phyloP scores from a whole-genome alignment of 1,284 basidiomycete species.

The Sporisorium graminicola region DNA sequence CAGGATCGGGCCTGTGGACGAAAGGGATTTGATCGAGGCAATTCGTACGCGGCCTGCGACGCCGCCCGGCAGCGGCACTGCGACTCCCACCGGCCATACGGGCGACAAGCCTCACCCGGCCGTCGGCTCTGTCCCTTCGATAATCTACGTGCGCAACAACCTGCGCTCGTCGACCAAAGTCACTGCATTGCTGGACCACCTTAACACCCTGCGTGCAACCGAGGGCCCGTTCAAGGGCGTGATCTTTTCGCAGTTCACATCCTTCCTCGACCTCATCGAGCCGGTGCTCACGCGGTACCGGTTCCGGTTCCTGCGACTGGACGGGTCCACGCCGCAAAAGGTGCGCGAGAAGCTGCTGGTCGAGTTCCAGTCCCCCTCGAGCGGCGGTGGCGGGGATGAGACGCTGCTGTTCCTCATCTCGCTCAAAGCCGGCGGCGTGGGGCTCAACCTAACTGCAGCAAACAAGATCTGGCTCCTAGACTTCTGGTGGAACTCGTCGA shows the following conservation, averaged over 20 bases:
- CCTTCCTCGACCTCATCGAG: slow-evolving; percentile 69
- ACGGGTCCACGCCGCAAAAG: slow-evolving; percentile 91
- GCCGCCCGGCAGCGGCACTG: neutral
- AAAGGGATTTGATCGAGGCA: slow-evolving; percentile 75
- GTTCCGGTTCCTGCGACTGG: slow-evolving; percentile 74
- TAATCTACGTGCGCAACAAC: slow-evolving; percentile 75
- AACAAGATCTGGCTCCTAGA: slow-evolving; percentile 67
- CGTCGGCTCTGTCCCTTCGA: neutral
- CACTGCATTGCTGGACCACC: slow-evolving; percentile 78
- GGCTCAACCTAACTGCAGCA: slow-evolving; percentile 71
- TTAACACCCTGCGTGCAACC: slow-evolving; percentile 75
- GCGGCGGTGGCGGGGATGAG: slow-evolving; percentile 79
- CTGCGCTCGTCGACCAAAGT: slow-evolving; percentile 89
- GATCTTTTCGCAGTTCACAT: slow-evolving; percentile 71
- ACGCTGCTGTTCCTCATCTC: slow-evolving; percentile 87
- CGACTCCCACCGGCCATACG: neutral
- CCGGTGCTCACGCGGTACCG: slow-evolving; percentile 48
- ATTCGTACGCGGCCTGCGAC: slow-evolving; percentile 64
- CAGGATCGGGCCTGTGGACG: slow-evolving; percentile 69
- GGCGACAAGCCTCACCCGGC: neutral
- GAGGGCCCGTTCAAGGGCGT: slow-evolving; percentile 70
- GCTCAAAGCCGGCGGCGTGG: slow-evolving; percentile 93
- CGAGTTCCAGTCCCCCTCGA: slow-evolving; percentile 79
- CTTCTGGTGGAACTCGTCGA: slow-evolving; percentile 68
- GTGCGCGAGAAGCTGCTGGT: slow-evolving; percentile 82